Percentiles rank a stretch among this genome's conserved stretches.
Conservation (phyloP, 2,329 filamentous ascomycete species). For the Calonectria ilicicola region DNA sequence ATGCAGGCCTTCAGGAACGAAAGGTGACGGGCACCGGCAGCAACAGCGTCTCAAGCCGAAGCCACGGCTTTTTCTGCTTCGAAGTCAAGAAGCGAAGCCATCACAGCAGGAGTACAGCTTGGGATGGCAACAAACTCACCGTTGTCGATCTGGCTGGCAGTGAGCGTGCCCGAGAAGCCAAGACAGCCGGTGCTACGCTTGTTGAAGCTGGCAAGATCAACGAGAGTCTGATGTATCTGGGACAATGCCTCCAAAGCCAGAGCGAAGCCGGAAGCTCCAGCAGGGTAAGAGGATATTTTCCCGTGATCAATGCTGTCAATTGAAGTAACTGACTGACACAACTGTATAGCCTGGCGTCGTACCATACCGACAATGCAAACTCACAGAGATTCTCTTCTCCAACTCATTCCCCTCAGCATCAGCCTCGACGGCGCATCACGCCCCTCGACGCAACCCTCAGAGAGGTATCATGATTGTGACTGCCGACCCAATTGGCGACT, state of each 20-base stretch:
- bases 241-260: conserved; percentile 96
- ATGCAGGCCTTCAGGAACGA: conserved; percentile 88
- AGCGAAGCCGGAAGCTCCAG: conserved; percentile 79
- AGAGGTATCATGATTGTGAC: conserved; percentile 97
- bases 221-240: conserved; percentile 97
- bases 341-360: conserved; percentile 73
- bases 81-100: conserved; percentile 86
- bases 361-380: conserved; percentile 85
- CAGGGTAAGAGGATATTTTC: conserved; percentile 66
- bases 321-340: conserved; percentile 33
- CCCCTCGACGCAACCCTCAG: conserved; percentile 75
- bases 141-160: conserved; percentile 95
- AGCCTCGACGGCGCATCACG: conserved; percentile 50
- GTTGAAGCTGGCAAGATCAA: conserved; percentile 99
- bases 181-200: conserved; percentile 91
- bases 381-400: conserved; percentile 88
- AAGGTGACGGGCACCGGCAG: conserved; percentile 91
- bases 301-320: not conserved
- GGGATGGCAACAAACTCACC: conserved; percentile 84
- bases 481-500: conserved; percentile 91
- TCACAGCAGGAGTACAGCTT: conserved; percentile 63
- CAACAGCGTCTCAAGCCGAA: conserved; percentile 92
- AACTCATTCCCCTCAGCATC: conserved; percentile 81
- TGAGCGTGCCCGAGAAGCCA: conserved; percentile 91
- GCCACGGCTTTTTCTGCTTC: conserved; percentile 95